phyloP scores from a whole-genome alignment of 2,329 filamentous ascomycete genomes.

The Claviceps monticola region DNA sequence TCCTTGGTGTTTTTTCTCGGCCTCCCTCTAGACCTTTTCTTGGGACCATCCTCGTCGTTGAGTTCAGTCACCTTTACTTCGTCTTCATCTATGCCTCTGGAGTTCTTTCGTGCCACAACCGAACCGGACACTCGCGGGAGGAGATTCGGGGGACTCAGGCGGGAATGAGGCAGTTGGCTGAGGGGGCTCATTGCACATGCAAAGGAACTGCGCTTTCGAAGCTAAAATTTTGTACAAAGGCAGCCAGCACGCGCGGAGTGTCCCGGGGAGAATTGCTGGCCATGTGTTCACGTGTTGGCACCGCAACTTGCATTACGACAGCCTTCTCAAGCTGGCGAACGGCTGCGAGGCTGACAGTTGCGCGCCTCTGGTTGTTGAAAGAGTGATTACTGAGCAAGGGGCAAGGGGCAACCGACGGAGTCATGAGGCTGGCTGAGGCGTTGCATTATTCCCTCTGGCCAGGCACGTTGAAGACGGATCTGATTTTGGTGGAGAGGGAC shows the following conservation, averaged over 20 bases:
- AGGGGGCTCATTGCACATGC: neutral
- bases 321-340: neutral
- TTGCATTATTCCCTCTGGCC: no score
- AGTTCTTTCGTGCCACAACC: slow-evolving; percentile 4
- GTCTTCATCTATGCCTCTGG: slow-evolving; percentile 7
- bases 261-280: neutral
- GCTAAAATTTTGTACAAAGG: neutral
- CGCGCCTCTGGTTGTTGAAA: neutral
- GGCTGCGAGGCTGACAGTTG: neutral
- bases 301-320: neutral
- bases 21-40: slow-evolving; percentile 54
- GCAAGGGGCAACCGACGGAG: no score
- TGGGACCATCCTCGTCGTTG: slow-evolving; percentile 27
- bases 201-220: neutral
- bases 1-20: slow-evolving; percentile 65
- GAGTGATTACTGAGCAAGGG: no score
- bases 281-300: neutral
- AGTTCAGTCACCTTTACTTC: slow-evolving; percentile 9
- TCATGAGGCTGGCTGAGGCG: no score
- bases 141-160: neutral
- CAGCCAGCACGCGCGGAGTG: neutral
- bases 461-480: no score
- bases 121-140: neutral
- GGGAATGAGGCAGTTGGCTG: neutral
- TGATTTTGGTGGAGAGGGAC: no score